A percentile compares a stretch with the other conserved stretches of the same genome.
Conservation (phyloP, 768 basidiomycete species). For the Naematelia aurantialba region DNA sequence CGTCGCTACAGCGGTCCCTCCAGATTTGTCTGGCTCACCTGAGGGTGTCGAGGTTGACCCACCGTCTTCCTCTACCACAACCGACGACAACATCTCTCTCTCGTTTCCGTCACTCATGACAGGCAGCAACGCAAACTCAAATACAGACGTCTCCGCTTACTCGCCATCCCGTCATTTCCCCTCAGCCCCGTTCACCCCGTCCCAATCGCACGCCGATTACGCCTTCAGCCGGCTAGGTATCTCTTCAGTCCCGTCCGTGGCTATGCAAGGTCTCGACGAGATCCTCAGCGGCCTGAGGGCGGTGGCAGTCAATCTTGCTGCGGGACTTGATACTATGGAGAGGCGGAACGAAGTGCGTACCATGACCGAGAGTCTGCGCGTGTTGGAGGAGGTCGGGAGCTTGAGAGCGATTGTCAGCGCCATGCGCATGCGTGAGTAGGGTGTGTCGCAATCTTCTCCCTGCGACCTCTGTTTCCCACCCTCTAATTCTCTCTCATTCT, state of each 20-base stretch:
- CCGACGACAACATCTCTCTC: too few species aligned
- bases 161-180: neutral
- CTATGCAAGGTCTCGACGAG: slow-evolving; percentile 13
- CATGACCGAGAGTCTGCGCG: slow-evolving; percentile 36
- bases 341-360: slow-evolving; percentile 39
- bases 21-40: too few species aligned
- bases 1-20: too few species aligned
- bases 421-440: slow-evolving; percentile 39
- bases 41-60: too few species aligned
- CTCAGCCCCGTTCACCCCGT: slow-evolving; percentile 16
- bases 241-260: neutral
- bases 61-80: too few species aligned
- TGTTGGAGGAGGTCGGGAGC: slow-evolving; percentile 35
- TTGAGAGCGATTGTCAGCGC: slow-evolving; percentile 32
- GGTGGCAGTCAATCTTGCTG: slow-evolving; percentile 27
- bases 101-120: neutral
- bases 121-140: neutral
- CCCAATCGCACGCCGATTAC: slow-evolving; percentile 27
- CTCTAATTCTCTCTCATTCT: too few species aligned
- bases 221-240: slow-evolving; percentile 18
- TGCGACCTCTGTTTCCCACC: too few species aligned
- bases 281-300: slow-evolving; percentile 16
- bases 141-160: neutral
- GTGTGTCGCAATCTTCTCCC: neutral
- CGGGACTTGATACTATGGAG: slow-evolving; percentile 36